Conservation (phyloP, 1,284 basidiomycete species). For the Volvariella volvacea region DNA sequence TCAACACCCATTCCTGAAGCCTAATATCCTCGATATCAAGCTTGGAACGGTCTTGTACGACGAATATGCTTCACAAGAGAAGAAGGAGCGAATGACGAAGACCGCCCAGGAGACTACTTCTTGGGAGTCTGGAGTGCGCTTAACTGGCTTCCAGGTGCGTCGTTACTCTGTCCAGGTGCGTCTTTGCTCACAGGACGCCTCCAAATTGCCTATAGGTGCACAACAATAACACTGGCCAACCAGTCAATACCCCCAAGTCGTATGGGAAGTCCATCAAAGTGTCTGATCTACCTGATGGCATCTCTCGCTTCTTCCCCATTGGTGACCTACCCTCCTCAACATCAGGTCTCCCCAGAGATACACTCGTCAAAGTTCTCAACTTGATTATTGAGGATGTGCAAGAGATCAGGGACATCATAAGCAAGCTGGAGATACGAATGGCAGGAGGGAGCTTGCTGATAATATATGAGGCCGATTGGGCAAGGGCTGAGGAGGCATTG, state of each 20-base stretch:
- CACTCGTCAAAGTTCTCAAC: conserved; percentile 57
- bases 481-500: conserved; percentile 34
- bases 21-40: conserved; percentile 89
- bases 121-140: conserved; percentile 65
- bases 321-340: conserved; percentile 14
- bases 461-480: conserved; percentile 72
- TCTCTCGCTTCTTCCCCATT: conserved; percentile 75
- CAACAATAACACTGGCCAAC: conserved; percentile 46
- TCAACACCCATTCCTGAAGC: conserved; percentile 63
- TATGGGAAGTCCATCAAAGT: conserved; percentile 78
- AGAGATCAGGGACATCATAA: conserved; percentile 51
- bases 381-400: conserved; percentile 48
- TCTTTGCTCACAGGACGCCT: conserved; percentile 5
- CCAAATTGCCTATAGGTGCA: conserved; percentile 51
- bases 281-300: conserved; percentile 65
- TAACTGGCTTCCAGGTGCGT: conserved; percentile 87
- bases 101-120: conserved; percentile 71
- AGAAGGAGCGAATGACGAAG: conserved; percentile 73
- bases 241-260: conserved; percentile 63
- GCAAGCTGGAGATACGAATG: conserved; percentile 67
- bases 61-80: conserved; percentile 64
- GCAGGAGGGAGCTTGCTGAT: conserved; percentile 79
- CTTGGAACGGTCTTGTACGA: conserved; percentile 85
- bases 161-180: conserved; percentile 1
- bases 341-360: conserved; percentile 46